Percentiles rank a stretch among this genome's conserved stretches.
These are phyloP conservation scores for Escovopsis sp. DNA, from an alignment of 2,329 filamentous ascomycete species.

Conservation along the genomic window DNA sequence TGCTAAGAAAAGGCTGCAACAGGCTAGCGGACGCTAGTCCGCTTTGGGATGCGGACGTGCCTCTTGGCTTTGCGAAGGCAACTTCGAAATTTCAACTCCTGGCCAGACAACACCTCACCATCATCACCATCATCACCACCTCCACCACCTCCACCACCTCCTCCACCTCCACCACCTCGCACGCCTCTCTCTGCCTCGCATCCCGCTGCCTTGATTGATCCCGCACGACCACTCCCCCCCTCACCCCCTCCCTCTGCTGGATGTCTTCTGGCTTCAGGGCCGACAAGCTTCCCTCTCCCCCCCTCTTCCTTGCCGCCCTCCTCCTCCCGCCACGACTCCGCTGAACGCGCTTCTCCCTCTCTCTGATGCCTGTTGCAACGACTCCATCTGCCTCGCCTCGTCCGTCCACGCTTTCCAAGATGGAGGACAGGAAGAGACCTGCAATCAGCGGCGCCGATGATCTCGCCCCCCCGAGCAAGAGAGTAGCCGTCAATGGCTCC, in stretches of 20 bases:
- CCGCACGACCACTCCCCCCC: no score
- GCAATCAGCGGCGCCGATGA: constrained; percentile 69
- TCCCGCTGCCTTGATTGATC: no score
- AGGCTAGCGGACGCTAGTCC: constrained; percentile 22
- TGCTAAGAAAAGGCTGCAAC: constrained; percentile 8
- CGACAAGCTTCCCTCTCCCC: constrained; percentile 14
- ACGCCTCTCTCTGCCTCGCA: no score
- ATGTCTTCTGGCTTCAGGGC: constrained; percentile 21
- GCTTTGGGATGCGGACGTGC: constrained; percentile 20
- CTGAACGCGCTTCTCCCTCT: constrained; percentile 15
- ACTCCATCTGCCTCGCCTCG: constrained; percentile 53
- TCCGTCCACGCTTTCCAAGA: constrained; percentile 78
- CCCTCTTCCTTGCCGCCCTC: constrained; percentile 21
- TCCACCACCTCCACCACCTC: constrained; percentile 14
- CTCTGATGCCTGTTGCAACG: constrained; percentile 82
- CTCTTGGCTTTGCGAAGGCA: constrained; percentile 26
- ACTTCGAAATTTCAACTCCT: constrained; percentile 32
- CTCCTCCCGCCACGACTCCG: constrained; percentile 25
- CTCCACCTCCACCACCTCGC: constrained; percentile 1
- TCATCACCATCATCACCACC: constrained; percentile 22
- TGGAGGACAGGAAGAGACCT: constrained; percentile 99
- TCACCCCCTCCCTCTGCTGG: constrained; percentile 7
- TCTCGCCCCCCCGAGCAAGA: constrained; percentile 76
- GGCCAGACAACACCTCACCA: constrained; percentile 18
- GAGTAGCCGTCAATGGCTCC: constrained; percentile 74